Percentiles rank a stretch among this genome's conserved stretches.
Conservation (phyloP, 257 asterid species). For the Solanum rostratum region DNA sequence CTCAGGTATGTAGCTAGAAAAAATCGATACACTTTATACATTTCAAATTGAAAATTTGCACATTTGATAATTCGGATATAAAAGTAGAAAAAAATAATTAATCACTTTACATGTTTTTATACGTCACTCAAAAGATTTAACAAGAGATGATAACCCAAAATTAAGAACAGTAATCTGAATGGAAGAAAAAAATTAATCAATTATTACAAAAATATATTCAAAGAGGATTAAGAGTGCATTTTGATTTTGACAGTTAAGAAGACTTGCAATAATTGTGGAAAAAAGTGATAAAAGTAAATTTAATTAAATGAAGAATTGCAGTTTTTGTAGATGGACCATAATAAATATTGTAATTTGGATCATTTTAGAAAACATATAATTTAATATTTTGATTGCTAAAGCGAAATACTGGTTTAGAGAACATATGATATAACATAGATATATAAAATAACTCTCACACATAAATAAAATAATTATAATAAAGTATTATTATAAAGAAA, state of each 20-base stretch:
- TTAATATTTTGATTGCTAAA: no score
- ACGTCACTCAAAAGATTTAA: not conserved
- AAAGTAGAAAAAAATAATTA: no score
- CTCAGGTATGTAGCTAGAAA: no score
- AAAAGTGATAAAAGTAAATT: not conserved
- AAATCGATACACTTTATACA: no score
- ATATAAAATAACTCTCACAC: no score
- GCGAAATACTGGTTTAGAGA: no score
- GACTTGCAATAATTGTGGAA: not conserved
- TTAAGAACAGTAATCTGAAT: no score
- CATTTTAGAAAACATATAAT: not conserved
- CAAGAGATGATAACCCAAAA: not conserved
- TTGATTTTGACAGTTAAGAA: not conserved
- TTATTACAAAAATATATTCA: not conserved
- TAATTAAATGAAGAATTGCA: not conserved
- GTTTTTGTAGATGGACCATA: not conserved
- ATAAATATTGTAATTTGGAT: not conserved
- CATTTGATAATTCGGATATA: not conserved
- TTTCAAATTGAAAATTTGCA: not conserved
- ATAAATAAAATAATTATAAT: no score
- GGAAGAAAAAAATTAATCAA: not conserved
- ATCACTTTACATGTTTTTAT: no score
- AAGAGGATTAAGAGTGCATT: not conserved
- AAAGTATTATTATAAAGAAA: no score
- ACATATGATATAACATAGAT: no score